Conservation (phyloP, 2,329 filamentous ascomycete species). For the Fusarium longipes region DNA sequence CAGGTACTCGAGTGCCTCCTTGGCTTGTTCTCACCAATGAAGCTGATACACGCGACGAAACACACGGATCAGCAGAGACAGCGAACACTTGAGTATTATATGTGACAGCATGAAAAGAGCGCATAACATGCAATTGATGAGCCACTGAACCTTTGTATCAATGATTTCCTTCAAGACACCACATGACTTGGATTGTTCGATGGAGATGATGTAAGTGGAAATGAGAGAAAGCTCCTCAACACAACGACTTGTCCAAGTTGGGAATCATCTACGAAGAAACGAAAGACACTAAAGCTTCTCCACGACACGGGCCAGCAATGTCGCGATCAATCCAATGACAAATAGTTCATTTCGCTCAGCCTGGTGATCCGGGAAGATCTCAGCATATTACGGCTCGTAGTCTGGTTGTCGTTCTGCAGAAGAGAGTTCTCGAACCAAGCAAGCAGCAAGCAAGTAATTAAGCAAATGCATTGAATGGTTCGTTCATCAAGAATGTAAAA, state of each 20-base stretch:
- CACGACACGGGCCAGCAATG: conserved; percentile 28
- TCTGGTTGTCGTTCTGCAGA: not conserved
- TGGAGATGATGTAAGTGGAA: conserved; percentile 45
- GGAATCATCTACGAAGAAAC: conserved; percentile 36
- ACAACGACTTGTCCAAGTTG: conserved; percentile 28
- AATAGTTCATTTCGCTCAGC: conserved; percentile 15
- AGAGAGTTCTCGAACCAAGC: not conserved
- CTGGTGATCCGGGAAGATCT: conserved; percentile 31
- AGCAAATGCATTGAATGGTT: too few relatives aligned
- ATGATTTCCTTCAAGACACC: not conserved
- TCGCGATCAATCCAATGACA: conserved; percentile 10
- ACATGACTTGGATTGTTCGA: conserved; percentile 14
- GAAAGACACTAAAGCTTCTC: conserved; percentile 35
- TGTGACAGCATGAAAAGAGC: conserved; percentile 1
- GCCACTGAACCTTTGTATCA: not conserved
- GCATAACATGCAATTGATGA: not conserved
- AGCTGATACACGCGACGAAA: conserved; percentile 40
- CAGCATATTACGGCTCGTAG: conserved; percentile 10
- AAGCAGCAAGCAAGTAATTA: not conserved
- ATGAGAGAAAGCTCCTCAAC: conserved; percentile 32
- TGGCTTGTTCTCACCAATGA: conserved; percentile 27
- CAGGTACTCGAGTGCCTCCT: conserved; percentile 26
- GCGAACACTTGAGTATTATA: conserved; percentile 10
- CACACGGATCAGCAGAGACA: conserved; percentile 27
- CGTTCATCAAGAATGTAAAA: conserved; percentile 1